Percentiles rank a stretch among this genome's conserved stretches.
Conservation (phyloP, 257 asterid genomes). For the Thymus quinquecostatus region DNA sequence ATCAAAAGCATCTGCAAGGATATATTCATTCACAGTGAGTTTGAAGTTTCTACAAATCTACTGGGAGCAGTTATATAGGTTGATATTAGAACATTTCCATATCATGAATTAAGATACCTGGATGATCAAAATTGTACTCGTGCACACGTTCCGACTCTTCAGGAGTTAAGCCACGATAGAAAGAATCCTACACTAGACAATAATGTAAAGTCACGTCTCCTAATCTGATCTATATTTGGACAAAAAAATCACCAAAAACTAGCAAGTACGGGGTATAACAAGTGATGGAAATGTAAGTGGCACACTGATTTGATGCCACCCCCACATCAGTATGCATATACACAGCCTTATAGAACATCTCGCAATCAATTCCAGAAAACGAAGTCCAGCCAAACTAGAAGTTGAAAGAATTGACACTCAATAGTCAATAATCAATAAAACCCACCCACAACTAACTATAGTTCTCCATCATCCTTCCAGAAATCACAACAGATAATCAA, state of each 20-base stretch:
- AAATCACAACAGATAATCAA: not conserved
- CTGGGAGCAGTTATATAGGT: conserved; percentile 16
- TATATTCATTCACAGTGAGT: conserved; percentile 19
- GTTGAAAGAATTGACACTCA: conserved; percentile 6
- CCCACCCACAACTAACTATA: not conserved
- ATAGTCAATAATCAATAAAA: not conserved
- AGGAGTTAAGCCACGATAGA: conserved; percentile 87
- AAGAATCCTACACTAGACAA: conserved; percentile 74
- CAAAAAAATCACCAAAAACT: not conserved
- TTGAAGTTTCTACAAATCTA: not conserved
- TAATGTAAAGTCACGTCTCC: not conserved
- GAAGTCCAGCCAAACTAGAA: not conserved
- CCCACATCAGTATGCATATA: not conserved
- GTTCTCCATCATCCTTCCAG: not conserved
- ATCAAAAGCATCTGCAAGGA: conserved; percentile 90
- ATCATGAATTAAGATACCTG: conserved; percentile 54
- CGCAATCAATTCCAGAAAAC: no score
- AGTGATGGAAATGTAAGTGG: no score
- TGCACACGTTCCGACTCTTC: conserved; percentile 80
- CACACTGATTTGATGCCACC: not conserved
- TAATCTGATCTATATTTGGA: not conserved
- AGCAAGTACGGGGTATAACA: not conserved
- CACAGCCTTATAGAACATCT: not conserved
- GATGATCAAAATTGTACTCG: conserved; percentile 97
- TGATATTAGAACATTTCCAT: conserved; percentile 22